Percentiles rank a stretch among this genome's conserved stretches.
Evolutionary conservation across 257 asterid species (phyloP).

Genomic region (Ocimum tenuiflorum): DNA sequence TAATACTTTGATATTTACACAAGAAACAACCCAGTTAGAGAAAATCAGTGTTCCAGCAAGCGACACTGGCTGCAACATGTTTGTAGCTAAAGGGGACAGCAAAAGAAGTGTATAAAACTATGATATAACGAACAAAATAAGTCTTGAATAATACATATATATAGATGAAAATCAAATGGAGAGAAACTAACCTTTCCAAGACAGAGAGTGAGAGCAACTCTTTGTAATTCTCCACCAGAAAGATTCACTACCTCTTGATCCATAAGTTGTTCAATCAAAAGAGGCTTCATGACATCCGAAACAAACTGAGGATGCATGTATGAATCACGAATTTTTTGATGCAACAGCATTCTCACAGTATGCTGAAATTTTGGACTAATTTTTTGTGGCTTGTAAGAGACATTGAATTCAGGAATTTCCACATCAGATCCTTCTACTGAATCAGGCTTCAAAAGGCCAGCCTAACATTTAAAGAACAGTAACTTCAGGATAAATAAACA

Average conservation of each 20-base stretch:
- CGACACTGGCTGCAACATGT: no score
- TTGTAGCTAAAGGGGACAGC: no score
- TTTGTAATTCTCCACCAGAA: slow-evolving; percentile 98
- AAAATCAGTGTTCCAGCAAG: no score
- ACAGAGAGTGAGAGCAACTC: slow-evolving; percentile 89
- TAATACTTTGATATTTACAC: background rate
- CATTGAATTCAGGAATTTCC: slow-evolving; percentile 92
- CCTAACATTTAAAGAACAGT: slow-evolving; percentile 35
- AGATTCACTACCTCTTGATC: slow-evolving; percentile 95
- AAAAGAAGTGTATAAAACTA: no score
- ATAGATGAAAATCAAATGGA: background rate
- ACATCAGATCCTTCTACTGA: slow-evolving; percentile 56
- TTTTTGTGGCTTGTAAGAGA: slow-evolving; percentile 97
- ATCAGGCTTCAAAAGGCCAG: slow-evolving; percentile 93
- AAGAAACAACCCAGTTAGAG: background rate
- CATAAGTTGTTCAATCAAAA: slow-evolving; percentile 93
- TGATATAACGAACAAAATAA: no score
- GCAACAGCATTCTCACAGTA: slow-evolving; percentile 72
- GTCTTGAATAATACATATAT: background rate
- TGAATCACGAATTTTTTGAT: slow-evolving; percentile 75
- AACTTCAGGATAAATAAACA: slow-evolving; percentile 2
- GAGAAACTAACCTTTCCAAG: slow-evolving; percentile 75
- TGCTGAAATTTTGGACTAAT: slow-evolving; percentile 73
- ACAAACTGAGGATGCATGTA: slow-evolving; percentile 88
- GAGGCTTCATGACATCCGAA: slow-evolving; percentile 98